Evolutionary conservation across 2,329 filamentous ascomycete species (phyloP).

Genomic region (Penicillium psychrosexuale): DNA sequence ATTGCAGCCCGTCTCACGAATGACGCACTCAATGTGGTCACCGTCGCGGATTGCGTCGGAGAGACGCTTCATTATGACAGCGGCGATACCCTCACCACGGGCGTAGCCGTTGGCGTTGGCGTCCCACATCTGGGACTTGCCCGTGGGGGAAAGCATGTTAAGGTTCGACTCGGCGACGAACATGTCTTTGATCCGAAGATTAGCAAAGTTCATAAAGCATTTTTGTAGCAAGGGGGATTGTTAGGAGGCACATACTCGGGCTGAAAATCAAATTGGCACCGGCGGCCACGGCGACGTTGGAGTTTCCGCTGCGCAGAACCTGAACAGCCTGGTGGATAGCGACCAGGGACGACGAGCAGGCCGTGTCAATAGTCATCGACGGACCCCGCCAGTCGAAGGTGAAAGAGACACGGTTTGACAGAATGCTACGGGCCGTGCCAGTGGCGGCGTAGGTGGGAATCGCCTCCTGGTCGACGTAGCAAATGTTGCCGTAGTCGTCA

Average conservation of each 20-base stretch:
- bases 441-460: not conserved
- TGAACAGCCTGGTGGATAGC: not conserved
- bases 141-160: not conserved
- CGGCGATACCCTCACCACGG: not conserved
- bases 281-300: not conserved
- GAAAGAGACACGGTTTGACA: not conserved
- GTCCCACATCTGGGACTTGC: not conserved
- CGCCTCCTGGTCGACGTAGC: not conserved
- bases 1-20: not conserved
- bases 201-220: not conserved
- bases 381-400: not conserved
- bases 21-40: not conserved
- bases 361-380: not conserved
- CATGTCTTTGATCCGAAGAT: not conserved
- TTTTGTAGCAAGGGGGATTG: not conserved
- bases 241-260: not conserved
- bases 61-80: not conserved
- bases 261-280: not conserved
- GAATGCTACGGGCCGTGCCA: not conserved
- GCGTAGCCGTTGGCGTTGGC: not conserved
- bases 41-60: not conserved
- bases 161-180: not conserved
- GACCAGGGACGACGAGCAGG: not conserved
- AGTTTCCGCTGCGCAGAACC: not conserved
- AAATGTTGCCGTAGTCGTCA: not conserved